Conservation (phyloP, 345 rosid genomes). For the Eucalyptus cloeziana region DNA sequence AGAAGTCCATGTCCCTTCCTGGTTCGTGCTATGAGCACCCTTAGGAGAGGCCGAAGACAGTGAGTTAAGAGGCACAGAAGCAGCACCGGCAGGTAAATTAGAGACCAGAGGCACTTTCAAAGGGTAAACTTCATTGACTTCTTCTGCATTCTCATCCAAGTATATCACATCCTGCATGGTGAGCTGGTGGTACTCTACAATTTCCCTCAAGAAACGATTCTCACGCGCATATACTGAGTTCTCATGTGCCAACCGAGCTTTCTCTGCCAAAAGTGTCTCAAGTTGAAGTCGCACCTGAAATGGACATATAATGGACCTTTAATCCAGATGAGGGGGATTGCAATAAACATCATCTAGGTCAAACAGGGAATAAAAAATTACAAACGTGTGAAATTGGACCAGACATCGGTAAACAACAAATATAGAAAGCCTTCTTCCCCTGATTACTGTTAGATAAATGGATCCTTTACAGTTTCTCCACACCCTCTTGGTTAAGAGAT, state of each 20-base stretch:
- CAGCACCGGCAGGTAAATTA: not conserved
- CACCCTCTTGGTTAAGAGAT: not conserved
- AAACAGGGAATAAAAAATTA: not conserved
- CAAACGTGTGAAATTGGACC: not conserved
- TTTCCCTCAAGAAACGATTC: conserved; percentile 84
- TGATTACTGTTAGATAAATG: not conserved
- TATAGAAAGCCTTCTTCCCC: not conserved
- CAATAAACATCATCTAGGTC: not conserved
- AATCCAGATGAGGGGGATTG: not conserved
- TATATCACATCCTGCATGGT: conserved; percentile 95
- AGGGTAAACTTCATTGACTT: conserved; percentile 82
- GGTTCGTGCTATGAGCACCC: not conserved
- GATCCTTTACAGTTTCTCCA: not conserved
- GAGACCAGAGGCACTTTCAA: conserved; percentile 30
- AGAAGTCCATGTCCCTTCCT: not conserved
- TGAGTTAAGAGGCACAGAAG: not conserved
- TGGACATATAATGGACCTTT: not conserved
- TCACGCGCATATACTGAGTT: conserved; percentile 76
- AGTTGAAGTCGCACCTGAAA: conserved; percentile 79
- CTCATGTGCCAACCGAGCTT: conserved; percentile 95
- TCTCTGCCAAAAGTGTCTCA: conserved; percentile 84
- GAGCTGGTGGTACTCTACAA: conserved; percentile 92
- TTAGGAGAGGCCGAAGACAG: not conserved
- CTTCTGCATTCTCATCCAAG: conserved; percentile 78
- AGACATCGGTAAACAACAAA: not conserved